Percentiles rank a stretch among this genome's conserved stretches.
Conservation (phyloP, 345 rosid species). For the Citrus medica region DNA sequence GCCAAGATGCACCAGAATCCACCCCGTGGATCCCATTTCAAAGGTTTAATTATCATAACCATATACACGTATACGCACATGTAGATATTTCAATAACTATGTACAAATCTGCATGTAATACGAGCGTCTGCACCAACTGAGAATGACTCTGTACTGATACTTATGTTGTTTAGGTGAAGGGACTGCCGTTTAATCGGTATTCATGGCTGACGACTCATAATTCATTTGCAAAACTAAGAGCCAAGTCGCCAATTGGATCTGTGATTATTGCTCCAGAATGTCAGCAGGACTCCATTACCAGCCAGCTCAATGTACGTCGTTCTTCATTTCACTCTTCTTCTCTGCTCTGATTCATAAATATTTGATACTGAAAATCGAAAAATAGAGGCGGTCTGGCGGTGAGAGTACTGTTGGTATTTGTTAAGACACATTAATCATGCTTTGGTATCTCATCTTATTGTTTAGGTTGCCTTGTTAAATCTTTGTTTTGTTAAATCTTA, state of each 20-base stretch:
- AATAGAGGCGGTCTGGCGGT: slow-evolving; percentile 1
- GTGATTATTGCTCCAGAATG: slow-evolving; percentile 55
- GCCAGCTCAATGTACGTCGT: slow-evolving; percentile 64
- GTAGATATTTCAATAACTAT: too few species aligned
- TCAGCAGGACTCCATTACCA: slow-evolving; percentile 78
- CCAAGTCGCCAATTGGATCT: slow-evolving; percentile 51
- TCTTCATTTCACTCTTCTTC: background rate
- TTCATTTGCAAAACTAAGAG: slow-evolving; percentile 56
- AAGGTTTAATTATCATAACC: slow-evolving; percentile 31
- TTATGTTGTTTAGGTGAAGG: slow-evolving; percentile 39
- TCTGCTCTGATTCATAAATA: background rate
- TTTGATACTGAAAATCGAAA: background rate
- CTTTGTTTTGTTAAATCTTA: background rate
- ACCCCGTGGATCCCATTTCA: slow-evolving; percentile 56
- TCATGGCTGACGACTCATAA: slow-evolving; percentile 97
- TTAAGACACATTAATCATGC: background rate
- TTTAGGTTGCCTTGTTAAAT: background rate
- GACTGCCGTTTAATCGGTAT: slow-evolving; percentile 72
- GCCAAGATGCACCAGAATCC: slow-evolving; percentile 70
- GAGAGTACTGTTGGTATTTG: background rate
- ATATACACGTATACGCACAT: too few species aligned
- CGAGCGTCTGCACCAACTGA: background rate
- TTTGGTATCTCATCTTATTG: background rate
- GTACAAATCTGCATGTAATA: background rate
- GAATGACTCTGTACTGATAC: background rate